Percentiles rank a stretch among this genome's conserved stretches.
phyloP scores from a whole-genome alignment of 768 basidiomycete genomes.

The Agrocybe praecox region DNA sequence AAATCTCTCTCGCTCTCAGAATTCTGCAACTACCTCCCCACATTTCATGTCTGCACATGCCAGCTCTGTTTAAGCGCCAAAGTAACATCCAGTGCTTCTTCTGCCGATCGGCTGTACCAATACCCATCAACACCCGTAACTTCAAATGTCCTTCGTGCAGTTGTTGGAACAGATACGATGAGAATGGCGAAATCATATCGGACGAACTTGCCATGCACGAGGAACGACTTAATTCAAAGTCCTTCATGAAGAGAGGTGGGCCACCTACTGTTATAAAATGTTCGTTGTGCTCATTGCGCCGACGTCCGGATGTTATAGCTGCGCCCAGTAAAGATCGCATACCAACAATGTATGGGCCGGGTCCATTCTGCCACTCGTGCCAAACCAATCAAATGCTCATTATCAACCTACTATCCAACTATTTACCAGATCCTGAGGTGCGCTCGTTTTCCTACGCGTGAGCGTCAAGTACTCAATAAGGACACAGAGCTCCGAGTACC shows the following conservation, averaged over 20 bases:
- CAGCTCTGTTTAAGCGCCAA: constrained; percentile 54
- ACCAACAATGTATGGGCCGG: constrained; percentile 58
- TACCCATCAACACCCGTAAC: constrained; percentile 50
- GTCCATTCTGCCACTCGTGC: constrained; percentile 85
- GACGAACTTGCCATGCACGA: constrained; percentile 91
- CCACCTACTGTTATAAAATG: not conserved
- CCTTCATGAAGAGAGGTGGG: constrained; percentile 76
- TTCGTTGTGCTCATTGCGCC: not conserved
- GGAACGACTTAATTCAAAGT: constrained; percentile 64
- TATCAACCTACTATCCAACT: constrained; percentile 86
- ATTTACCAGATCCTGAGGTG: constrained; percentile 80
- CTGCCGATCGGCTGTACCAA: constrained; percentile 53
- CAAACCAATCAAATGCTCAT: constrained; percentile 92
- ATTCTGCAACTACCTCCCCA: too few species aligned
- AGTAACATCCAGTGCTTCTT: constrained; percentile 67
- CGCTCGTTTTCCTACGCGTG: constrained; percentile 24
- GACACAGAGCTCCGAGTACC: constrained; percentile 72
- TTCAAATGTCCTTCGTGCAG: constrained; percentile 70
- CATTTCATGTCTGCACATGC: constrained; percentile 28
- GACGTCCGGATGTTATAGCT: constrained; percentile 36
- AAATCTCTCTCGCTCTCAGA: not conserved
- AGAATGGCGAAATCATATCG: constrained; percentile 75
- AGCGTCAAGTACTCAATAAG: constrained; percentile 6
- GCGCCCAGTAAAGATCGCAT: constrained; percentile 72
- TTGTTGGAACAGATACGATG: constrained; percentile 77